A percentile compares a stretch with the other conserved stretches of the same genome.
Evolutionary conservation across 2,329 filamentous ascomycete genomes (phyloP).

Genomic region (Capronia epimyces): DNA sequence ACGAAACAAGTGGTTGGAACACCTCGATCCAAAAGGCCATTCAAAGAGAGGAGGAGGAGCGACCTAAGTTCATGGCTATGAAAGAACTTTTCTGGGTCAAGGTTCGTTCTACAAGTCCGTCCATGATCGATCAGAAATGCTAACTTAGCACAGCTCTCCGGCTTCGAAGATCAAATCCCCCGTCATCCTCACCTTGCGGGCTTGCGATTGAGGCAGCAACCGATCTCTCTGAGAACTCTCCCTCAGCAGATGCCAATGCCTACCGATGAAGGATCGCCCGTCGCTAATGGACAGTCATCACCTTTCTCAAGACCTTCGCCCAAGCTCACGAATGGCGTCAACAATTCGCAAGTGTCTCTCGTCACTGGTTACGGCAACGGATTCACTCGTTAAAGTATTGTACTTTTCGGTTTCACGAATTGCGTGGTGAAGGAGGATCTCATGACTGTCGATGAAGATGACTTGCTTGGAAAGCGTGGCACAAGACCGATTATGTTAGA

Average conservation of each 20-base stretch:
- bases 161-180: conserved; percentile 47
- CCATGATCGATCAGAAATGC: not conserved
- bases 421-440: not conserved
- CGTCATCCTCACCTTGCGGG: conserved; percentile 42
- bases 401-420: not conserved
- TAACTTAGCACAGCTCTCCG: conserved; percentile 38
- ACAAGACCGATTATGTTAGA: not conserved
- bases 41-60: conserved; percentile 40
- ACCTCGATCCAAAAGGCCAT: conserved; percentile 38
- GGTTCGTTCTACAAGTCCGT: conserved; percentile 32
- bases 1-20: conserved; percentile 35
- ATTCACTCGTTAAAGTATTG: conserved; percentile 12
- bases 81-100: conserved; percentile 49
- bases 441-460: not conserved
- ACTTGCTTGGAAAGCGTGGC: not conserved
- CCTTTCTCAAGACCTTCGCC: conserved; percentile 3
- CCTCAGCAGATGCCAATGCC: not conserved
- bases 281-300: conserved; percentile 10
- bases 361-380: conserved; percentile 13
- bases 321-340: conserved; percentile 19
- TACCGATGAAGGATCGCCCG: conserved; percentile 5
- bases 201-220: conserved; percentile 16
- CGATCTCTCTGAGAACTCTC: conserved; percentile 20
- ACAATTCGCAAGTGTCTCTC: conserved; percentile 10
- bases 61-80: conserved; percentile 46